Conservation (phyloP, 805 yeast species). For the Yarrowia bubula region DNA sequence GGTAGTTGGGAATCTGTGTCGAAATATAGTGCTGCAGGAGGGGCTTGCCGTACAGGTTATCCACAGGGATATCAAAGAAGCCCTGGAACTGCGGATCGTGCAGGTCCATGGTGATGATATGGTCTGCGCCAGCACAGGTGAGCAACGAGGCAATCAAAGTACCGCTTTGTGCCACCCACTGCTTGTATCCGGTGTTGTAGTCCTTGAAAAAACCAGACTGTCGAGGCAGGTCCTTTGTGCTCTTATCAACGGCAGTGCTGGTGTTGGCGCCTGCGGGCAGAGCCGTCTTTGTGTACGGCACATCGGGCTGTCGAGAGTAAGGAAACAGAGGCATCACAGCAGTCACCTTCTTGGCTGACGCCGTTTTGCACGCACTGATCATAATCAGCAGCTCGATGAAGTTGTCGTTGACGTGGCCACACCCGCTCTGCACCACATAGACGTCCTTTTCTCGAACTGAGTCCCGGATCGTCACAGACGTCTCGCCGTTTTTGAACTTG, state of each 20-base stretch:
- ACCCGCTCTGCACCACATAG: constrained; percentile 81
- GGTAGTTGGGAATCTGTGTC: constrained; percentile 71
- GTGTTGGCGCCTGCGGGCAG: constrained; percentile 53
- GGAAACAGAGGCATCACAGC: constrained; percentile 94
- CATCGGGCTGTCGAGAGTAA: constrained; percentile 93
- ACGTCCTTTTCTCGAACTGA: constrained; percentile 97
- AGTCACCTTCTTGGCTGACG: constrained; percentile 83
- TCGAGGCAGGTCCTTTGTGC: constrained; percentile 52
- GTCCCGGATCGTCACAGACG: constrained; percentile 78
- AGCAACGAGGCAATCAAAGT: constrained; percentile 84
- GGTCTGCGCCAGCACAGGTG: constrained; percentile 93
- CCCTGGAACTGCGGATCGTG: constrained; percentile 99
- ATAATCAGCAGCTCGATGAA: constrained; percentile 78
- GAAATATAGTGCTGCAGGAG: constrained; percentile 80
- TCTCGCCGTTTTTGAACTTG: constrained; percentile 82
- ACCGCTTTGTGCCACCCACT: constrained; percentile 96
- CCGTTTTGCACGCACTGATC: constrained; percentile 89
- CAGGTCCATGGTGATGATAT: constrained; percentile 94
- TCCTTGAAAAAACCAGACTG: constrained; percentile 20
- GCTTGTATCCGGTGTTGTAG: constrained; percentile 68
- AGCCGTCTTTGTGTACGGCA: constrained; percentile 75
- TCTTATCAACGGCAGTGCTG: constrained; percentile 43
- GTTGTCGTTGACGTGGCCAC: constrained; percentile 84
- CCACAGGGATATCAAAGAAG: constrained; percentile 93
- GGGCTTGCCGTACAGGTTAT: constrained; percentile 86